Base-by-base conservation (phyloP, 2,329 filamentous ascomycete genomes). In the Teratosphaeria epicoccoides region DNA sequence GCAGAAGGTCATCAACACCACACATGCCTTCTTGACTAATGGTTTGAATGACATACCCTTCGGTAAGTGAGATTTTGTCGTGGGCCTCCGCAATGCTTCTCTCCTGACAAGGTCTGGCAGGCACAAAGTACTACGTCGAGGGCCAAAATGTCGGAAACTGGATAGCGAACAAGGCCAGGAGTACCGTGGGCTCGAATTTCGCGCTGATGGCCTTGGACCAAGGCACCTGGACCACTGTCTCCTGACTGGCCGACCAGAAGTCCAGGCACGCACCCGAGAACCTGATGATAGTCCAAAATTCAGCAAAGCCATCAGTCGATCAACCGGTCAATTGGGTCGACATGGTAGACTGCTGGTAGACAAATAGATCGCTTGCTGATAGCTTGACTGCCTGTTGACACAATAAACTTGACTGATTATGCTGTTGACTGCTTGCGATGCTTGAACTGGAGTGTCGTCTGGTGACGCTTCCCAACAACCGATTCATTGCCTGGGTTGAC, bases 151-250 rank as follows among this genome's bases (percentile, higher is more conserved):
- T 53, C 1, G 61, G 61, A 10, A 44, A 46, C 28, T 63, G 60
- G 60, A 52, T 60, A 11, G 57, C 46, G 3, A 61, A 63, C 43
- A 58, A 55, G 45, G 59, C 58, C 6, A 50, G 60, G 22, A 57
- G 57, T 46, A 61, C 59, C 9, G 60, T 61, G 5, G 60, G 60
- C 14, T 56, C 55, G 26, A 54, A 61, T 46, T 62, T 62, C 47
- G 57, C 59, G 2, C 33, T 61, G 24, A 7, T 59, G 33, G 60
- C 60, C 3, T 29, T 62, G 20, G 28, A 59, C 37, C 52, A 60
- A 24, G 59, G 60, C 12, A 49, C 52, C 4, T 61, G 60, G 60
- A 33, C 33, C 49, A 47, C 24, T 40, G 33, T 40, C 5, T 40
- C 17, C n/a, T 40, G 33, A 40, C 33, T 40, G 7, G 33, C 33